Base-by-base conservation (phyloP, 139 green algal species). In the Chlamydomonas eustigma region DNA sequence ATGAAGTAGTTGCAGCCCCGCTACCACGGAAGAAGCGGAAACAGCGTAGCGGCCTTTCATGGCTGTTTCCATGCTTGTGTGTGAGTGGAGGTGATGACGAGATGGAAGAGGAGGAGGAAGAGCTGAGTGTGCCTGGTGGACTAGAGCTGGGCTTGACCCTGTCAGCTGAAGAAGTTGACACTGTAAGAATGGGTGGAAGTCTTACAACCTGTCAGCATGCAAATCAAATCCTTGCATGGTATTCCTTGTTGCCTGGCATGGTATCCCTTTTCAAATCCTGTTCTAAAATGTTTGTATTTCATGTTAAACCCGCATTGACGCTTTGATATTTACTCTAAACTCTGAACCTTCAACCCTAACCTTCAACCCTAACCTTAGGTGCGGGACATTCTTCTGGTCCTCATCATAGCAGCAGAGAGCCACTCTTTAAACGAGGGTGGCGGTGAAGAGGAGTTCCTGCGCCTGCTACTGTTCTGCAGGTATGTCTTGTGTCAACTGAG, bases 401-500 rank as follows among this genome's bases (percentile, higher is more conserved):
- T 86, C 64, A 86, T 86, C 71, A 81, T 83, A 31, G 78, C 81
- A 0, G 81, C 81, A 1, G 77, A 86, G 74, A 74, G 82, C 77
- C 82, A 86, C 69, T 73, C 35, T 24, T 63, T 86, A 58, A 36
- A 81, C 37, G 44, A 58, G 18, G 44, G 44, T 12, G 72, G 80
- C 51, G 74, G 82, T 37, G 74, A 71, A n/a, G 74, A 76, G 1
- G 77, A 86, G 50, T 86, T 81, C 70, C 65, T 64, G 33, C 69
- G 76, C 28, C 70, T 86, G 77, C 76, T 86, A n/a, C 81, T 73
- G 24, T 86, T 86, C 69, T 86, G 81, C 81, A 83, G 77, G 78
- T 72, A 72, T 28, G 44, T 58, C 44, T 58, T 18, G 18, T 58
- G 44, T n/a, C n/a, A n/a, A n/a, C n/a, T n/a, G n/a, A n/a, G n/a